phyloP scores from a whole-genome alignment of 257 asterid genomes.

The Paulownia fortunei region DNA sequence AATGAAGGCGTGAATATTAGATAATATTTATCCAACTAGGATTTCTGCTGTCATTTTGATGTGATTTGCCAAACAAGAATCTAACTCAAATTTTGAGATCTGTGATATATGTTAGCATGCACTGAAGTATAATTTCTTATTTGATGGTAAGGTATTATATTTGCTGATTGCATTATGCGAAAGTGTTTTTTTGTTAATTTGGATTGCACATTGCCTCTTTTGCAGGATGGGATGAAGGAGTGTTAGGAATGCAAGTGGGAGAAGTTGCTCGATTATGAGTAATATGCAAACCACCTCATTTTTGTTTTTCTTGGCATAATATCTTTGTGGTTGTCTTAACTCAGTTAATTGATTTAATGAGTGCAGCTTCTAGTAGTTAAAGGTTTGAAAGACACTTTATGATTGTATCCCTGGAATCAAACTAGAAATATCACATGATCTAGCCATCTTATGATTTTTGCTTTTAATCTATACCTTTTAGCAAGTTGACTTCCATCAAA shows the following conservation, averaged over 20 bases:
- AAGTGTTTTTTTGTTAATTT: conserved; percentile 5
- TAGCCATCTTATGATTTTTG: not conserved
- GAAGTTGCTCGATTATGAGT: conserved; percentile 89
- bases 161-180: not conserved
- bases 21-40: not conserved
- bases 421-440: not conserved
- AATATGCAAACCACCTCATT: conserved; percentile 20
- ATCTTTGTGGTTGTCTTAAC: not conserved
- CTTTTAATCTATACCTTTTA: not conserved
- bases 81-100: not conserved
- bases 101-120: not conserved
- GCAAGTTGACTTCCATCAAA: not conserved
- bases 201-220: not conserved
- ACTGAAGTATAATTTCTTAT: not conserved
- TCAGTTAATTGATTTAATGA: not conserved
- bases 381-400: not conserved
- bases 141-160: not conserved
- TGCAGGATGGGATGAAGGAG: conserved; percentile 99
- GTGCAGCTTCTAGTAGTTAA: not conserved
- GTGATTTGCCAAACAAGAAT: not conserved
- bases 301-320: conserved; percentile 5
- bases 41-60: not conserved
- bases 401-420: not conserved
- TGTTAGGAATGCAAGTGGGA: conserved; percentile 93
- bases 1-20: not conserved